Evolutionary conservation across 2,329 filamentous ascomycete genomes (phyloP).

Genomic region (Plectosphaerella cucumerina): DNA sequence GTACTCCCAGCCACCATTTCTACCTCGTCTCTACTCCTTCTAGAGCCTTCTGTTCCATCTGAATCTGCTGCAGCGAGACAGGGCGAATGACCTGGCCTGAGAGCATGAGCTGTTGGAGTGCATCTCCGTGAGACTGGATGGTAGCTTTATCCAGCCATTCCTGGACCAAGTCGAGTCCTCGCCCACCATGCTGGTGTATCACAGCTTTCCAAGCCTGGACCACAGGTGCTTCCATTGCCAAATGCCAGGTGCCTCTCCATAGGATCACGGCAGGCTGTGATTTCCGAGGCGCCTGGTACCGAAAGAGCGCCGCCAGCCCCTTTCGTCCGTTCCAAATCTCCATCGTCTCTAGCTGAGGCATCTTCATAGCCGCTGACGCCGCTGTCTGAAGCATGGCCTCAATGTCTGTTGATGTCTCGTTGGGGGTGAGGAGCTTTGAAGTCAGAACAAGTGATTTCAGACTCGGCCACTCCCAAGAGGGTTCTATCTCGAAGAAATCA

Average conservation of each 20-base stretch:
- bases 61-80: slow-evolving; percentile 28
- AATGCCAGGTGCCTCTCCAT: slow-evolving; percentile 23
- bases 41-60: slow-evolving; percentile 18
- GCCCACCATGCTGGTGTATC: slow-evolving; percentile 12
- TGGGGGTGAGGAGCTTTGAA: slow-evolving; percentile 19
- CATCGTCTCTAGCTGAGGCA: slow-evolving; percentile 26
- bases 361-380: slow-evolving; percentile 19
- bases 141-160: slow-evolving; percentile 16
- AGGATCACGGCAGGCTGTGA: slow-evolving; percentile 15
- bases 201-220: slow-evolving; percentile 24
- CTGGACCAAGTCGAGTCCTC: slow-evolving; percentile 14
- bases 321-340: slow-evolving; percentile 29
- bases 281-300: slow-evolving; percentile 16
- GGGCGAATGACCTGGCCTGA: slow-evolving; percentile 22
- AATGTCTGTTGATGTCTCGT: slow-evolving; percentile 14
- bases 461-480: slow-evolving; percentile 21
- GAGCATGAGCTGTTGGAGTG: slow-evolving; percentile 22
- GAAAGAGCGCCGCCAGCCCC: slow-evolving; percentile 24
- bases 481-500: slow-evolving; percentile 21
- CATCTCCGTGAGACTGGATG: slow-evolving; percentile 26
- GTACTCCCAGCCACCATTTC: too few relatives aligned
- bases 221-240: slow-evolving; percentile 16
- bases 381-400: slow-evolving; percentile 19
- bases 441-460: slow-evolving; percentile 25
- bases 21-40: slow-evolving; percentile 13